Evolutionary conservation across 192 early-diverging fungal species (phyloP).

Genomic region (Polychytrium aggregatum): DNA sequence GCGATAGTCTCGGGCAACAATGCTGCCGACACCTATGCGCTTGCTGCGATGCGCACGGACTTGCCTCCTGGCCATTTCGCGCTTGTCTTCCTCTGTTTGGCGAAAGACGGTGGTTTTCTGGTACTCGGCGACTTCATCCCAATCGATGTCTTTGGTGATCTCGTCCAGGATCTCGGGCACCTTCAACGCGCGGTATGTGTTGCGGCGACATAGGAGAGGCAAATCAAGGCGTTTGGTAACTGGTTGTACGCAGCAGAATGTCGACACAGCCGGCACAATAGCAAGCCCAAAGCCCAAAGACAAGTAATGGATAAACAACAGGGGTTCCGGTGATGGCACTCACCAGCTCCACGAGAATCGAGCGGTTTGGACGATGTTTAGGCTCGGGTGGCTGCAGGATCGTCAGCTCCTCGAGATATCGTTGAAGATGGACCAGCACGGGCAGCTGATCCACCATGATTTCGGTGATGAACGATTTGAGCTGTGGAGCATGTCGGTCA

Average conservation of each 20-base stretch:
- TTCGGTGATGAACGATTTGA: constrained; percentile 21
- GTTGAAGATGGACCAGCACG: constrained; percentile 20
- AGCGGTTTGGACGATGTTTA: not conserved
- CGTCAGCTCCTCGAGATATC: constrained; percentile 34
- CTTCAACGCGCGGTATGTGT: constrained; percentile 1
- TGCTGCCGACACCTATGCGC: not conserved
- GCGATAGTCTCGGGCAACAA: too few relatives aligned
- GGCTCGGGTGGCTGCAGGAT: constrained; percentile 18
- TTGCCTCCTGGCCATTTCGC: constrained; percentile 4
- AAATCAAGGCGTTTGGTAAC: not conserved
- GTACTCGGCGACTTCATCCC: constrained; percentile 5
- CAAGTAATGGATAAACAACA: too few relatives aligned
- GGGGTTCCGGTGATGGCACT: too few relatives aligned
- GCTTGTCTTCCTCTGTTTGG: not conserved
- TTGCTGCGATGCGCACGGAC: not conserved
- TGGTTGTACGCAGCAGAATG: too few relatives aligned
- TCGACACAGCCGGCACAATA: too few relatives aligned
- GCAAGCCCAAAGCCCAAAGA: too few relatives aligned
- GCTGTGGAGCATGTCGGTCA: too few relatives aligned
- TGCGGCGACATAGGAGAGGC: not conserved
- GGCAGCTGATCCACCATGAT: constrained; percentile 36
- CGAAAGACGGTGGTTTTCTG: constrained; percentile 4
- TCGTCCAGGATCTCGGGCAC: constrained; percentile 5
- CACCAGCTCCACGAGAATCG: constrained; percentile 22
- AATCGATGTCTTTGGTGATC: constrained; percentile 6